Evolutionary conservation across 2,329 filamentous ascomycete species (phyloP), one percentile per base, ranked within the genome.

Genomic region (Trichoderma semiorbis): DNA sequence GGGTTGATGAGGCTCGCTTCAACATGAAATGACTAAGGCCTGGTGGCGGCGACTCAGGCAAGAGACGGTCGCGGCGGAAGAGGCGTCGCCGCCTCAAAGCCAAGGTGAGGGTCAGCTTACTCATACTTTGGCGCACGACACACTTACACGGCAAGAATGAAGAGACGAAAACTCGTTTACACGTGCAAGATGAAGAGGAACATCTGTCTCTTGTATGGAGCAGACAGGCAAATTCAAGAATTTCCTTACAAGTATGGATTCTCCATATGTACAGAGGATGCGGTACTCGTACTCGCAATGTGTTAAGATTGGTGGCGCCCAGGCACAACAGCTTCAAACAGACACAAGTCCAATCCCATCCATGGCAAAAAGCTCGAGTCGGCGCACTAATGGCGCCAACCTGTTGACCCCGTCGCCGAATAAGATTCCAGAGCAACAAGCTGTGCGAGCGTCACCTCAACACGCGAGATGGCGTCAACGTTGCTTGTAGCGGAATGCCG

Each of bases 321-420:
- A 50, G 57, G 57, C 30, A 66, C 43, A 21, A 21, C 62, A 53
- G 43, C 43, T 32, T 53, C 7, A 68, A 24, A 34, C 50, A 34
- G 53, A 39, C 16, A 39, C 50, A 28, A 58, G 12, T 6, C 24
- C 53, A 68, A 53, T 21, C 43, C 43, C 14, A 18, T 16, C 26
- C 53, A 62, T 34, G 26, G 67, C 67, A 36, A 58, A 57, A 32
- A 32, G 50, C 30, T 28, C 39, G 28, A 34, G 21, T 53, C 57
- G 57, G 67, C 67, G 50, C 67, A 53, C 67, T 32, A 62, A 36
- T 53, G 67, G 67, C 57, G 67, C 57, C 67, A 69, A 69, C 55
- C 28, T 21, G n/a, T 43, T 43, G 55, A 24, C 57, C 66, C n/a
- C 16, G 39, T 30, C 26, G 26, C 36, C 66, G 36, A 69, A 69